These are phyloP conservation scores for Garcia nutans DNA, from an alignment of 345 rosid genomes.

Conservation along the genomic window DNA sequence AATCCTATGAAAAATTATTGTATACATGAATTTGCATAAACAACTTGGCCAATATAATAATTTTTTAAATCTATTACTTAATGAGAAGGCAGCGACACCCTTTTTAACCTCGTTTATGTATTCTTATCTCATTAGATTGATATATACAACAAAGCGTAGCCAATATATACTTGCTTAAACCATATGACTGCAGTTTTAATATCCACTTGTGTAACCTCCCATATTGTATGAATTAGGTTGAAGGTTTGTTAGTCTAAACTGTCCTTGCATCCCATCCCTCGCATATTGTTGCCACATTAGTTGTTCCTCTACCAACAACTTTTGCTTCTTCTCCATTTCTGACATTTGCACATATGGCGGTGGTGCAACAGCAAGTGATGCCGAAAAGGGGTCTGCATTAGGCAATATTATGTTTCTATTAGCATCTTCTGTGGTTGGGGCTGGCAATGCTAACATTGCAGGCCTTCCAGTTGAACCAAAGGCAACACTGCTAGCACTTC, in stretches of 20 bases:
- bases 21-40: too few relatives aligned
- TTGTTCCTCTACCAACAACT: conserved; percentile 49
- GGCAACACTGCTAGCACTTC: conserved; percentile 69
- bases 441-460: conserved; percentile 48
- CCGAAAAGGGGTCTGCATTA: conserved; percentile 50
- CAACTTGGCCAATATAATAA: too few relatives aligned
- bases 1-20: not conserved
- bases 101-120: too few relatives aligned
- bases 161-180: too few relatives aligned
- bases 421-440: conserved; percentile 30
- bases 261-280: conserved; percentile 47
- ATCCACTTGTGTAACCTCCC: conserved; percentile 27
- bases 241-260: conserved; percentile 29
- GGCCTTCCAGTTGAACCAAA: conserved; percentile 50
- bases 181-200: not conserved
- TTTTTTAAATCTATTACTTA: too few relatives aligned
- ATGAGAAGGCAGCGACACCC: too few relatives aligned
- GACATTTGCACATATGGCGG: conserved; percentile 61
- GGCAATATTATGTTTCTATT: not conserved
- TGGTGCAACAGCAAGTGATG: conserved; percentile 42
- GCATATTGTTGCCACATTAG: conserved; percentile 55
- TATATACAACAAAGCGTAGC: too few relatives aligned
- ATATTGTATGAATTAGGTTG: conserved; percentile 32
- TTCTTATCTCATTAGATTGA: too few relatives aligned
- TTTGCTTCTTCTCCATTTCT: conserved; percentile 59